Conservation (phyloP, 2,329 filamentous ascomycete species). For the Arthroderma sp. region DNA sequence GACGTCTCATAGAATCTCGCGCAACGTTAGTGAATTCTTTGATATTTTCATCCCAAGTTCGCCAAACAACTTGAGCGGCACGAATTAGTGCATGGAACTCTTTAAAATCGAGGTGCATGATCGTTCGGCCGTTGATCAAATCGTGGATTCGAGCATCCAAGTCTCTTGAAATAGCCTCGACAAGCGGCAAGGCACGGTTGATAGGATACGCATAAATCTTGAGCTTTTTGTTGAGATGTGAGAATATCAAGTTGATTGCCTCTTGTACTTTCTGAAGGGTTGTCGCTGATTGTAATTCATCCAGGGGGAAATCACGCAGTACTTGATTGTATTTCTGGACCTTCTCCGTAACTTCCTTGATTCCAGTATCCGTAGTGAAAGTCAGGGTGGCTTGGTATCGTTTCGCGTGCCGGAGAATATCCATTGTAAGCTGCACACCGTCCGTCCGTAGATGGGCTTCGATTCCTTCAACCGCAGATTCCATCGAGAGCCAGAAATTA, state of each 20-base stretch:
- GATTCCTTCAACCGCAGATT: slow-evolving; percentile 80
- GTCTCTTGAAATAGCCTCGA: slow-evolving; percentile 91
- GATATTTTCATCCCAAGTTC: slow-evolving; percentile 85
- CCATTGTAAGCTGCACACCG: slow-evolving; percentile 79
- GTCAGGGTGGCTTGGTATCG: slow-evolving; percentile 95
- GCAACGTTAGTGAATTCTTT: slow-evolving; percentile 98
- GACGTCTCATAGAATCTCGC: slow-evolving; percentile 79
- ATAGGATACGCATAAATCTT: slow-evolving; percentile 94
- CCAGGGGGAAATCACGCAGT: slow-evolving; percentile 94
- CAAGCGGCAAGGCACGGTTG: slow-evolving; percentile 76
- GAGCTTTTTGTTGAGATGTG: slow-evolving; percentile 93
- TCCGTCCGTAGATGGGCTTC: slow-evolving; percentile 78
- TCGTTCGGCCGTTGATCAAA: slow-evolving; percentile 68
- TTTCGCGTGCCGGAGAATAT: slow-evolving; percentile 92
- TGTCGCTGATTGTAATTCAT: slow-evolving; percentile 85
- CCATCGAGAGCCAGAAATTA: slow-evolving; percentile 98
- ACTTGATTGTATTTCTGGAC: slow-evolving; percentile 98
- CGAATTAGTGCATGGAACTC: slow-evolving; percentile 82
- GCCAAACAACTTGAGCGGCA: slow-evolving; percentile 73
- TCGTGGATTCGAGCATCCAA: slow-evolving; percentile 76
- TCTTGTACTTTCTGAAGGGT: slow-evolving; percentile 80
- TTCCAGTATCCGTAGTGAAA: slow-evolving; percentile 86
- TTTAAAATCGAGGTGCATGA: slow-evolving; percentile 84
- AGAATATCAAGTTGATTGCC: slow-evolving; percentile 78
- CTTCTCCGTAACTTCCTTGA: slow-evolving; percentile 90